Conservation (phyloP, 306 rosid genomes). For the Casuarina cunninghamiana region DNA sequence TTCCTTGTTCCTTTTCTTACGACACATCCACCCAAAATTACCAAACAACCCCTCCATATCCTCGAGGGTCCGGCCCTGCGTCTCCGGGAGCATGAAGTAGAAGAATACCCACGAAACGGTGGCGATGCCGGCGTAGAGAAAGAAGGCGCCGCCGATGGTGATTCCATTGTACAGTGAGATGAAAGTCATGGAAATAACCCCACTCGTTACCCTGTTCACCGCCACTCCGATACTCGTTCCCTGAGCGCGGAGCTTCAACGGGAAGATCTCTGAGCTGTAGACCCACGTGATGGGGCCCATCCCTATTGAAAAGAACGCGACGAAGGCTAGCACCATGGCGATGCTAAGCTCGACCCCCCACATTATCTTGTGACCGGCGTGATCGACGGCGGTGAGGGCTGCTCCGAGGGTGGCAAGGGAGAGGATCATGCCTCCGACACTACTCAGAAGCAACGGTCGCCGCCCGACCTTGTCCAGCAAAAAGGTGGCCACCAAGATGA, state of each 20-base stretch:
- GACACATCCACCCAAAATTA: conserved; percentile 31
- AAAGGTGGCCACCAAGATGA: conserved; percentile 75
- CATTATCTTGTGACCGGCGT: neutral
- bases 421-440: conserved; percentile 59
- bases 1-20: conserved; percentile 12
- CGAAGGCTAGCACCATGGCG: conserved; percentile 42
- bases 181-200: conserved; percentile 68
- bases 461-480: conserved; percentile 64
- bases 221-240: conserved; percentile 65
- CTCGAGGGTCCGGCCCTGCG: conserved; percentile 71
- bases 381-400: conserved; percentile 47
- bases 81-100: conserved; percentile 64
- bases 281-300: conserved; percentile 84
- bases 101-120: conserved; percentile 49
- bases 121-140: conserved; percentile 52
- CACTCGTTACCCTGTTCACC: conserved; percentile 56
- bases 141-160: conserved; percentile 74
- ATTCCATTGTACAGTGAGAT: conserved; percentile 52
- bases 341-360: conserved; percentile 63
- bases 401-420: conserved; percentile 40
- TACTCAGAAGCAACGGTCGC: conserved; percentile 57
- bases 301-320: conserved; percentile 73
- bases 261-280: conserved; percentile 70
- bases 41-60: conserved; percentile 80
- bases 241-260: conserved; percentile 75